These are phyloP conservation scores for Noccaea caerulescens DNA, from an alignment of 345 rosid species.

Conservation along the genomic window DNA sequence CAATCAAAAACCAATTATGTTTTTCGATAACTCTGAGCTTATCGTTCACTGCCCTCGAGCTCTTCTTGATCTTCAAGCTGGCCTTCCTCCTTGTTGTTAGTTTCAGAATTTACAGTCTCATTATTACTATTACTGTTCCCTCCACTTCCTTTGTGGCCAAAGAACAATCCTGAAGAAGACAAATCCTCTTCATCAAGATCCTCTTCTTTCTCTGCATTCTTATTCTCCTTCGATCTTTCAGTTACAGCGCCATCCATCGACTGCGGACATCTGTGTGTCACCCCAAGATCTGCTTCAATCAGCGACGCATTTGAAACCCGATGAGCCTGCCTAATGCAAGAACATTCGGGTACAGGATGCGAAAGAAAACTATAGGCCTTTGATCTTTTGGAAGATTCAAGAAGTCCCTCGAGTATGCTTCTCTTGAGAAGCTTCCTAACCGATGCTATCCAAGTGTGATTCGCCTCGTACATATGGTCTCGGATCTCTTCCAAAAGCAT, in stretches of 20 bases:
- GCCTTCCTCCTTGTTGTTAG: slow-evolving; percentile 72
- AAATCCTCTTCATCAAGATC: slow-evolving; percentile 78
- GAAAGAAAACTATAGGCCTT: slow-evolving; percentile 71
- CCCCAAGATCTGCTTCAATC: slow-evolving; percentile 58
- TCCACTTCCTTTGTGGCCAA: slow-evolving; percentile 43
- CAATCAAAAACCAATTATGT: slow-evolving; percentile 4
- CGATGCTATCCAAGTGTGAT: slow-evolving; percentile 78
- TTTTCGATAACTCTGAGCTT: background rate
- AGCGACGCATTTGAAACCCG: slow-evolving; percentile 46
- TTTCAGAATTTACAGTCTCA: slow-evolving; percentile 67
- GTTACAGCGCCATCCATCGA: slow-evolving; percentile 63
- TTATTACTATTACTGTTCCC: slow-evolving; percentile 50
- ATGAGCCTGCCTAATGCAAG: slow-evolving; percentile 53
- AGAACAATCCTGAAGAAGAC: slow-evolving; percentile 69
- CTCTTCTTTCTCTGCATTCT: slow-evolving; percentile 72
- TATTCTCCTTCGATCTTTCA: slow-evolving; percentile 54
- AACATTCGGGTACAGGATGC: slow-evolving; percentile 90
- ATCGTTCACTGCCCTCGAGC: slow-evolving; percentile 66
- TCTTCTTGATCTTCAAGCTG: slow-evolving; percentile 93
- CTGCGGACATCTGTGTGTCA: slow-evolving; percentile 65
- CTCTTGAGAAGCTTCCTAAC: slow-evolving; percentile 68
- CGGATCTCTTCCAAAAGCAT: slow-evolving; percentile 70
- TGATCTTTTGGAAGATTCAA: slow-evolving; percentile 57
- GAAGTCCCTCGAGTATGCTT: slow-evolving; percentile 71
- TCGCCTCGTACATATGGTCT: slow-evolving; percentile 76